A percentile compares a stretch with the other conserved stretches of the same genome.
These are phyloP conservation scores for Colletotrichum paranaense DNA, from an alignment of 2,329 filamentous ascomycete genomes.

Conservation along the genomic window DNA sequence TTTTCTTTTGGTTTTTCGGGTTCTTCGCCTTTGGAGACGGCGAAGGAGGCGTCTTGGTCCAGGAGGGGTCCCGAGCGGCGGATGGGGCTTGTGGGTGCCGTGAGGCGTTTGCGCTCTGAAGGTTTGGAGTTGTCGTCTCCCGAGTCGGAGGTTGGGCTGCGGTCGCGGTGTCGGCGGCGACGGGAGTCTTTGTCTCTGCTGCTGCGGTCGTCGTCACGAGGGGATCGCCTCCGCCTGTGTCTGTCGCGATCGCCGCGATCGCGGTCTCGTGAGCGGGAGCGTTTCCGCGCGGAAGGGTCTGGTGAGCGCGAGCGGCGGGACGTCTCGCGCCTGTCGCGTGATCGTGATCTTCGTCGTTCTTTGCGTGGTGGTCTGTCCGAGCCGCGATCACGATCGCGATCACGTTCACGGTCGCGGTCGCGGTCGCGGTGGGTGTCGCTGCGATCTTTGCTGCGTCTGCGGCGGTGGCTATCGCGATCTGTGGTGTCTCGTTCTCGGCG, in stretches of 20 bases:
- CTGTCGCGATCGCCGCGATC: slow-evolving; percentile 37
- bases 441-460: too few species aligned
- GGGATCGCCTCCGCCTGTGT: slow-evolving; percentile 43
- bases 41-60: slow-evolving; percentile 70
- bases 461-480: slow-evolving; percentile 9
- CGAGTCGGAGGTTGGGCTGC: slow-evolving; percentile 40
- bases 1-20: slow-evolving; percentile 79
- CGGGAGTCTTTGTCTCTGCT: slow-evolving; percentile 27
- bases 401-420: slow-evolving; percentile 6
- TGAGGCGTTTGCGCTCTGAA: slow-evolving; percentile 39
- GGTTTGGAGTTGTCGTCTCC: slow-evolving; percentile 42
- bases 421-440: not conserved
- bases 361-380: slow-evolving; percentile 8
- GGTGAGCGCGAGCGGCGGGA: slow-evolving; percentile 31
- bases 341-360: slow-evolving; percentile 21
- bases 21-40: slow-evolving; percentile 61
- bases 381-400: slow-evolving; percentile 6
- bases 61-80: slow-evolving; percentile 63
- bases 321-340: slow-evolving; percentile 25
- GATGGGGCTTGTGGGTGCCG: slow-evolving; percentile 32
- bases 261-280: slow-evolving; percentile 36
- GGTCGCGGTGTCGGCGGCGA: not conserved
- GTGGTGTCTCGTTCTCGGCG: slow-evolving; percentile 20
- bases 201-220: slow-evolving; percentile 29
- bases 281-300: slow-evolving; percentile 16